Evolutionary conservation across 2,329 filamentous ascomycete genomes (phyloP).

Genomic region (Aureobasidium sp.): DNA sequence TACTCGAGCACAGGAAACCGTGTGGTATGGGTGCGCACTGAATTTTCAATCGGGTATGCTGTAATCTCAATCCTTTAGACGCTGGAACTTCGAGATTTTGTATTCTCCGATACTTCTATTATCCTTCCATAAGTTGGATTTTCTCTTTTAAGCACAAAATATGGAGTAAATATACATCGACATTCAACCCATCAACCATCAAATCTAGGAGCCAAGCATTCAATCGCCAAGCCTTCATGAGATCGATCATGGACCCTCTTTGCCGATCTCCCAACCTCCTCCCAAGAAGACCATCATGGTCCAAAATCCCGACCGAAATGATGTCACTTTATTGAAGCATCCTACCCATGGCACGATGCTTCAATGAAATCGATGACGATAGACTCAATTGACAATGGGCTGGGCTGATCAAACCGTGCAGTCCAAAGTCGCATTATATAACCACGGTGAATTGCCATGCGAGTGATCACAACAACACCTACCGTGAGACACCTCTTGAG

Average conservation of each 20-base stretch:
- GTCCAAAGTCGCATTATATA: neutral
- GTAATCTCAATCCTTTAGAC: too few species aligned
- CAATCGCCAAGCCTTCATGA: constrained; percentile 2
- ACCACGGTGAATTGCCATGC: neutral
- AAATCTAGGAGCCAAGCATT: neutral
- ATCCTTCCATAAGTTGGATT: fast-evolving
- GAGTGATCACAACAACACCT: neutral
- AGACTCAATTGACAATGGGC: neutral
- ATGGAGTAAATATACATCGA: neutral
- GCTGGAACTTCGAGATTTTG: too few species aligned
- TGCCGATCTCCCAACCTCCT: constrained; percentile 5
- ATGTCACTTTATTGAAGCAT: constrained; percentile 4
- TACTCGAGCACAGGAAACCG: too few species aligned
- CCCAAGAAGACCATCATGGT: constrained; percentile 1
- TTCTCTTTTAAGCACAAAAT: neutral
- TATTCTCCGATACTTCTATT: neutral
- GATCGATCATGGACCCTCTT: neutral
- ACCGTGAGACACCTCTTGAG: neutral
- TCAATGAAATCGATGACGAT: constrained; percentile 11
- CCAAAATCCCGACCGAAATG: neutral
- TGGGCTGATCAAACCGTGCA: neutral
- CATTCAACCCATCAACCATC: neutral
- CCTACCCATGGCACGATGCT: neutral
- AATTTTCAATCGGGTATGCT: too few species aligned
- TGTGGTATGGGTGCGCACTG: too few species aligned